A percentile compares a stretch with the other conserved stretches of the same genome.
These are phyloP conservation scores for Amanita subjunquillea DNA, from an alignment of 768 basidiomycete species.

Conservation along the genomic window DNA sequence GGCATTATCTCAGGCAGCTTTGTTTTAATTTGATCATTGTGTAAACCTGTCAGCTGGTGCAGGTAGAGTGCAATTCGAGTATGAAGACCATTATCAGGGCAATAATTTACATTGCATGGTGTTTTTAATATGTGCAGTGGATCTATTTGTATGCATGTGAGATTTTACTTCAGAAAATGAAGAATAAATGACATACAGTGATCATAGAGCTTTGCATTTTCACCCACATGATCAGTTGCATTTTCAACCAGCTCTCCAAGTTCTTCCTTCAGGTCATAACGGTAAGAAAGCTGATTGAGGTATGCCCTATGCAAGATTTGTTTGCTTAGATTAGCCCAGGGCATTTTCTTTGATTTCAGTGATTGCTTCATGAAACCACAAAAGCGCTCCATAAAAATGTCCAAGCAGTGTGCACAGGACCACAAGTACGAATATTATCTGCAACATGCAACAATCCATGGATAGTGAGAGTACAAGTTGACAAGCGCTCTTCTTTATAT, in stretches of 20 bases:
- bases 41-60: too few species aligned
- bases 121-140: too few species aligned
- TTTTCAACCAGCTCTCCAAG: not conserved
- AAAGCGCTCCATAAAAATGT: slow-evolving; percentile 24
- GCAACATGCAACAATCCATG: slow-evolving; percentile 24
- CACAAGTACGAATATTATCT: slow-evolving; percentile 18
- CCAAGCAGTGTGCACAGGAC: slow-evolving; percentile 25
- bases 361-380: slow-evolving; percentile 18
- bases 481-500: slow-evolving; percentile 14
- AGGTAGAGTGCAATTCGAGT: too few species aligned
- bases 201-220: too few species aligned
- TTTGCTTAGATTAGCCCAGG: slow-evolving; percentile 18
- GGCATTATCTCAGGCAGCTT: too few species aligned
- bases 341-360: slow-evolving; percentile 15
- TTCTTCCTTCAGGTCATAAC: slow-evolving; percentile 16
- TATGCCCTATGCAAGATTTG: slow-evolving; percentile 5
- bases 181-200: too few species aligned
- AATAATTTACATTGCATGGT: too few species aligned
- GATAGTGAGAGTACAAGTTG: slow-evolving; percentile 19
- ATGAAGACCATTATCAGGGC: too few species aligned
- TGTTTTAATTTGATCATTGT: too few species aligned
- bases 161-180: too few species aligned
- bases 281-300: not conserved
- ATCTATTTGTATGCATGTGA: too few species aligned
- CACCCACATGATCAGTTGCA: too few species aligned